Percentiles rank a stretch among this genome's conserved stretches.
Evolutionary conservation across 1,284 basidiomycete species (phyloP).

Genomic region (Ceratobasidium sp.): DNA sequence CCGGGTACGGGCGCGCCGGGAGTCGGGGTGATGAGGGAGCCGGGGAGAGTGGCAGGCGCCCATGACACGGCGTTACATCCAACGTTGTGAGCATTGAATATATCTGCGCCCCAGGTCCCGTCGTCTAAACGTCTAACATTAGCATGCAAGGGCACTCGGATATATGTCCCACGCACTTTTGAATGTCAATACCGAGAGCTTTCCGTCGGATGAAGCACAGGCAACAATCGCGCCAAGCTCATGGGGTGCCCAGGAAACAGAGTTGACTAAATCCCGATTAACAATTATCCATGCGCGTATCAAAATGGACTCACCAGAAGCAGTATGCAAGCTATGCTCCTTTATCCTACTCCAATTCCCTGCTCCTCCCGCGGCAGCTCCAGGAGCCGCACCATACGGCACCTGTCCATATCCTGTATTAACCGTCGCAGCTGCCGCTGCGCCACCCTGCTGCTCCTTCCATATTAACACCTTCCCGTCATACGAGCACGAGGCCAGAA

Average conservation of each 20-base stretch:
- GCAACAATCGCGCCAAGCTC: constrained; percentile 97
- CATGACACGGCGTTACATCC: constrained; percentile 98
- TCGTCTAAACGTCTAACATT: constrained; percentile 78
- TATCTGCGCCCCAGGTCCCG: constrained; percentile 94
- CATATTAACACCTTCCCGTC: constrained; percentile 99
- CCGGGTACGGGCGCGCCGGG: constrained; percentile 60
- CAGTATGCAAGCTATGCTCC: constrained; percentile 94
- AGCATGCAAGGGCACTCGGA: neutral
- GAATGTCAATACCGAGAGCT: constrained; percentile 96
- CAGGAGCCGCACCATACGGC: constrained; percentile 54
- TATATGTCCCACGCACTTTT: constrained; percentile 79
- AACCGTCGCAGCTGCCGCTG: constrained; percentile 60
- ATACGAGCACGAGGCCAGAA: constrained; percentile 97
- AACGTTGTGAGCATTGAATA: constrained; percentile 95
- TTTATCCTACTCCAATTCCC: constrained; percentile 93
- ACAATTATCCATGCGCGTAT: neutral
- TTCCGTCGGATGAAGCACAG: constrained; percentile 98
- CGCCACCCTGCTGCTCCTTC: constrained; percentile 81
- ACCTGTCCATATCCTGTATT: constrained; percentile 43
- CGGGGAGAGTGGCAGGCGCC: constrained; percentile 92
- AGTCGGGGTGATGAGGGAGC: constrained; percentile 80
- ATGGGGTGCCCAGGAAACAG: constrained; percentile 97
- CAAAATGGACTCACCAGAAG: constrained; percentile 76
- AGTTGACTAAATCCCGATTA: constrained; percentile 77
- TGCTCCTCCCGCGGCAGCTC: constrained; percentile 55